Conservation (phyloP, 768 basidiomycete genomes). For the Leccinum obscurum region DNA sequence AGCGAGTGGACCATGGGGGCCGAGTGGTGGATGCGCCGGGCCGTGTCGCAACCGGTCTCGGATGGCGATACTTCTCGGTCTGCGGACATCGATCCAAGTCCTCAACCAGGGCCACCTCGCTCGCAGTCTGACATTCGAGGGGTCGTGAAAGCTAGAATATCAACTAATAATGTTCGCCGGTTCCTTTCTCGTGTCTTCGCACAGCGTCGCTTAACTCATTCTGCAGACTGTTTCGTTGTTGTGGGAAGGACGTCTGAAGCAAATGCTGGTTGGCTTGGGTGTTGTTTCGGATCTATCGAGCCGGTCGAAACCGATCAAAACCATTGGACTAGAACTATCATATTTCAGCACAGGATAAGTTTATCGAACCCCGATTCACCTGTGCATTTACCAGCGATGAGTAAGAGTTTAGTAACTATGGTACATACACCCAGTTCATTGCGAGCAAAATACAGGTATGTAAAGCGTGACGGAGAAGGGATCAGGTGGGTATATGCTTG, state of each 20-base stretch:
- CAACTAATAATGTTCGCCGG: conserved; percentile 78
- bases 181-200: neutral
- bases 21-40: conserved; percentile 90
- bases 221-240: conserved; percentile 81
- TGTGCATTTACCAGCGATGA: conserved; percentile 7
- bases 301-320: conserved; percentile 82
- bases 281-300: conserved; percentile 89
- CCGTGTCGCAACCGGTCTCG: conserved; percentile 32
- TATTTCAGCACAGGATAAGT: conserved; percentile 73
- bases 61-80: conserved; percentile 12
- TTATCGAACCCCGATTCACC: neutral
- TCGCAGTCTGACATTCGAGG: conserved; percentile 54
- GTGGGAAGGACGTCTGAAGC: conserved; percentile 91
- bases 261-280: conserved; percentile 87
- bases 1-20: conserved; percentile 95
- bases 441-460: conserved; percentile 25
- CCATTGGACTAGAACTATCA: conserved; percentile 89
- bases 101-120: conserved; percentile 9
- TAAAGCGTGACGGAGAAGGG: neutral
- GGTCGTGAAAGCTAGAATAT: conserved; percentile 86
- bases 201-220: conserved; percentile 2
- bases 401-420: conserved; percentile 21
- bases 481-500: conserved; percentile 23
- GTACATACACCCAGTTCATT: conserved; percentile 20
- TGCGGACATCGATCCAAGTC: conserved; percentile 3